These are phyloP conservation scores for Cucurbita maxima DNA, from an alignment of 306 rosid species.

Conservation along the genomic window DNA sequence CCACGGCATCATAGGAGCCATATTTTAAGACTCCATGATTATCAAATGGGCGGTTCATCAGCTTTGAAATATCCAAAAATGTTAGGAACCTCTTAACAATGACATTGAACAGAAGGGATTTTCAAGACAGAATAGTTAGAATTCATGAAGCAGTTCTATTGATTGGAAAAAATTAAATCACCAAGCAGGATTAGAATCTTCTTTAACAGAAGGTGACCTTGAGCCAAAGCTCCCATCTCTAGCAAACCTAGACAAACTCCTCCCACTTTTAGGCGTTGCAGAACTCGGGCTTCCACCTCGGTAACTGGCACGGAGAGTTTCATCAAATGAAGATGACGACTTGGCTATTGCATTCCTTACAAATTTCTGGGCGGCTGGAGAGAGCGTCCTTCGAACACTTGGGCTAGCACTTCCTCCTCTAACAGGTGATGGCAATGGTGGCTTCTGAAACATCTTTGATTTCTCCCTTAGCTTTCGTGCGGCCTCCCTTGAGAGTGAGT, in stretches of 20 bases:
- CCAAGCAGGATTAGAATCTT: conserved; percentile 72
- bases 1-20: not conserved
- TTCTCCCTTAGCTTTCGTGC: conserved; percentile 74
- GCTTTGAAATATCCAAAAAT: not conserved
- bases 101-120: not conserved
- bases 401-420: conserved; percentile 94
- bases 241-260: conserved; percentile 70
- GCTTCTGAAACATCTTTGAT: conserved; percentile 73
- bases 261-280: conserved; percentile 63
- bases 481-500: conserved; percentile 81
- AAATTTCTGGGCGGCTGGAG: conserved; percentile 95
- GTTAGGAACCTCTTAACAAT: not conserved
- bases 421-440: conserved; percentile 71
- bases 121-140: not conserved
- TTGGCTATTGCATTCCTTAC: conserved; percentile 80
- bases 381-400: conserved; percentile 58
- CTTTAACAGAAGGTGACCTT: conserved; percentile 80
- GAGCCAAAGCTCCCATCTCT: conserved; percentile 50
- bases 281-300: conserved; percentile 69
- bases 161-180: conserved; percentile 17
- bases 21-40: not conserved
- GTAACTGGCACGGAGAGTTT: conserved; percentile 91
- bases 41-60: not conserved
- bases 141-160: conserved; percentile 4
- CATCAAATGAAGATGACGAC: conserved; percentile 66